Percentiles rank a stretch among this genome's conserved stretches.
These are phyloP conservation scores for Peronosclerospora sorghi DNA, from an alignment of 352 stramenopile species.

Conservation along the genomic window DNA sequence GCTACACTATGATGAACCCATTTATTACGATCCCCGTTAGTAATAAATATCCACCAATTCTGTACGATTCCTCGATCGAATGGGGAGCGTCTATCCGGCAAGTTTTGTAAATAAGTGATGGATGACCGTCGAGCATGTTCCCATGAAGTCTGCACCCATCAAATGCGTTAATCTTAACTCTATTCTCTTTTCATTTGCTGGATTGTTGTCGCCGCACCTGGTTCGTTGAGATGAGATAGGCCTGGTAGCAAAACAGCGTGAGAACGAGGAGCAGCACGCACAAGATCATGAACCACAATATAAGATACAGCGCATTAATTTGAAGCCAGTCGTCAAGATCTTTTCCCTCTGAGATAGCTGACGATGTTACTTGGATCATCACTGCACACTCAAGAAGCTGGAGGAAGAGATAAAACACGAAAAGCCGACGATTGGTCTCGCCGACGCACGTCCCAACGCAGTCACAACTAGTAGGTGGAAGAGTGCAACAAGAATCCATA, in stretches of 20 bases:
- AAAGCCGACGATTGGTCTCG: conserved; percentile 52
- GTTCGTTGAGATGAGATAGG: conserved; percentile 62
- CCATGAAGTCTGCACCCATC: conserved; percentile 52
- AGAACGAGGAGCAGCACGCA: conserved; percentile 48
- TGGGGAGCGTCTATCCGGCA: conserved; percentile 45
- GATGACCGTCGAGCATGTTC: conserved; percentile 49
- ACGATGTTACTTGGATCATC: conserved; percentile 39
- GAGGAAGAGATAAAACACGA: conserved; percentile 52
- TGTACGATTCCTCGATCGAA: conserved; percentile 44
- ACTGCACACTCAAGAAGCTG: conserved; percentile 40
- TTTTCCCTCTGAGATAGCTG: conserved; percentile 39
- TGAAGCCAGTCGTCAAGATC: conserved; percentile 62
- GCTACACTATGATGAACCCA: conserved; percentile 41
- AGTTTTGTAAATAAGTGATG: conserved; percentile 64
- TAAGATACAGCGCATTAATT: conserved; percentile 53
- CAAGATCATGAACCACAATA: conserved; percentile 48
- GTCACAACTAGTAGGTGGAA: too few relatives aligned
- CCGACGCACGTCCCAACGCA: conserved; percentile 69
- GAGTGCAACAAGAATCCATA: too few relatives aligned
- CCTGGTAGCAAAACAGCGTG: conserved; percentile 55
- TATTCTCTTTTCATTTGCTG: not conserved
- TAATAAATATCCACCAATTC: conserved; percentile 60
- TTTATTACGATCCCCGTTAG: conserved; percentile 33
- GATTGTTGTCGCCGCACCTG: conserved; percentile 9
- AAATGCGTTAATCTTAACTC: too few relatives aligned